phyloP scores from a whole-genome alignment of 2,329 filamentous ascomycete genomes.

The Calonectria leucothoes region DNA sequence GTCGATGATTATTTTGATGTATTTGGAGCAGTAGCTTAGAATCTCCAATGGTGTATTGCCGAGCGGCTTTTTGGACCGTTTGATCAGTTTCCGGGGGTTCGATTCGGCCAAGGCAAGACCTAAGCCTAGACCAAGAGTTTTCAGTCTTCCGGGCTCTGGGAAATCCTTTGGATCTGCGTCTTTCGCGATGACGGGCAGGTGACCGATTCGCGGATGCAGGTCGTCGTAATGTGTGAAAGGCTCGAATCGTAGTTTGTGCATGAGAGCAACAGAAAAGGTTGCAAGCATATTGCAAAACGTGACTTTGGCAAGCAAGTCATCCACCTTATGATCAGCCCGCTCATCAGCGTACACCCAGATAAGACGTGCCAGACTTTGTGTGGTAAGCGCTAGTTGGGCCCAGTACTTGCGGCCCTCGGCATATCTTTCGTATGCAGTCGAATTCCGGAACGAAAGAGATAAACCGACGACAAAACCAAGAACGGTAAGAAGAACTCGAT shows the following conservation, averaged over 20 bases:
- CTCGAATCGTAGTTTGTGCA: constrained; percentile 85
- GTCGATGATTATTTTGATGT: constrained; percentile 69
- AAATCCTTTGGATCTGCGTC: constrained; percentile 54
- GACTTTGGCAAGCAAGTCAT: constrained; percentile 76
- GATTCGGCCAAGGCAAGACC: constrained; percentile 79
- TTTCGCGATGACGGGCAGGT: constrained; percentile 76
- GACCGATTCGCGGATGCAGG: constrained; percentile 73
- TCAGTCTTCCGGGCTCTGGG: constrained; percentile 59
- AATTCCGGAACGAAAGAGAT: constrained; percentile 78
- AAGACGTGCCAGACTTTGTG: constrained; percentile 76
- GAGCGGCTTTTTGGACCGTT: constrained; percentile 75
- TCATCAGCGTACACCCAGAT: constrained; percentile 84
- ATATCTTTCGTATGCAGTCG: constrained; percentile 80
- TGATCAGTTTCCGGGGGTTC: constrained; percentile 81
- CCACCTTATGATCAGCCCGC: constrained; percentile 63
- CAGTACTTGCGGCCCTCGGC: constrained; percentile 72
- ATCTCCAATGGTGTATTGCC: constrained; percentile 86
- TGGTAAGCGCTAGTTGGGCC: constrained; percentile 69
- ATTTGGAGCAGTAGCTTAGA: constrained; percentile 75
- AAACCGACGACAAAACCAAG: constrained; percentile 84
- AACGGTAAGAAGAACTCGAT: constrained; percentile 72
- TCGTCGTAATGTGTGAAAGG: constrained; percentile 82
- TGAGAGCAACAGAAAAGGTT: constrained; percentile 78
- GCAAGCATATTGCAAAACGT: constrained; percentile 80
- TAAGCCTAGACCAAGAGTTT: constrained; percentile 75